These are phyloP conservation scores for Apiospora aurea DNA, from an alignment of 2,329 filamentous ascomycete genomes.

Conservation along the genomic window DNA sequence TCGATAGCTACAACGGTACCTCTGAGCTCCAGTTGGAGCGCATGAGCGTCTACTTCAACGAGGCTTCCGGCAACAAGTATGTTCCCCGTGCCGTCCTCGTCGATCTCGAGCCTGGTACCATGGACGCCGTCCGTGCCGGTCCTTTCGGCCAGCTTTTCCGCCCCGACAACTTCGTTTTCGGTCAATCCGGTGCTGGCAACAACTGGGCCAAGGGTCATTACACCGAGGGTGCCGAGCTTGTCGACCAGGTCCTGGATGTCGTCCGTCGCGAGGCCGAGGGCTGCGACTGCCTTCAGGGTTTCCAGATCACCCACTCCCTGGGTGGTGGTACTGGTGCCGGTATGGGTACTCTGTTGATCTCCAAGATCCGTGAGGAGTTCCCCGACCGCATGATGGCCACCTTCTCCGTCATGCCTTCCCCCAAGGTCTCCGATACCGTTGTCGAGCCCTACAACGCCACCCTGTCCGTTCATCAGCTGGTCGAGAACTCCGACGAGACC, in stretches of 20 bases:
- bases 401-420: slow-evolving; percentile 97
- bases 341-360: slow-evolving; percentile 99
- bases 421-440: slow-evolving; percentile 99
- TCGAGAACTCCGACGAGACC: slow-evolving; percentile 99
- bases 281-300: slow-evolving; percentile 99
- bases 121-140: slow-evolving; percentile 98
- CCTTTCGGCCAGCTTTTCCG: slow-evolving; percentile 99
- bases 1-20: slow-evolving; percentile 89
- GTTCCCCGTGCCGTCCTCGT: slow-evolving; percentile 99
- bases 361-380: slow-evolving; percentile 99
- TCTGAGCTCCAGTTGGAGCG: slow-evolving; percentile 99
- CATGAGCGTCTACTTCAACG: slow-evolving; percentile 99
- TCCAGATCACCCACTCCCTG: slow-evolving; percentile 99
- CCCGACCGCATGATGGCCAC: slow-evolving; percentile 99
- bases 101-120: slow-evolving; percentile 99
- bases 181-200: slow-evolving; percentile 99
- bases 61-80: slow-evolving; percentile 97
- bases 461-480: slow-evolving; percentile 97
- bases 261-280: slow-evolving; percentile 98
- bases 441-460: slow-evolving; percentile 99
- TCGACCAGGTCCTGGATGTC: slow-evolving; percentile 97
- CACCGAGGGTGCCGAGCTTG: slow-evolving; percentile 98
- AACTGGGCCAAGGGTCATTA: slow-evolving; percentile 99
- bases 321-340: slow-evolving; percentile 99
- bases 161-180: slow-evolving; percentile 99